A percentile compares a stretch with the other conserved stretches of the same genome.
Conservation (phyloP, 2,329 filamentous ascomycete species). For the Westerdykella aurantiaca region DNA sequence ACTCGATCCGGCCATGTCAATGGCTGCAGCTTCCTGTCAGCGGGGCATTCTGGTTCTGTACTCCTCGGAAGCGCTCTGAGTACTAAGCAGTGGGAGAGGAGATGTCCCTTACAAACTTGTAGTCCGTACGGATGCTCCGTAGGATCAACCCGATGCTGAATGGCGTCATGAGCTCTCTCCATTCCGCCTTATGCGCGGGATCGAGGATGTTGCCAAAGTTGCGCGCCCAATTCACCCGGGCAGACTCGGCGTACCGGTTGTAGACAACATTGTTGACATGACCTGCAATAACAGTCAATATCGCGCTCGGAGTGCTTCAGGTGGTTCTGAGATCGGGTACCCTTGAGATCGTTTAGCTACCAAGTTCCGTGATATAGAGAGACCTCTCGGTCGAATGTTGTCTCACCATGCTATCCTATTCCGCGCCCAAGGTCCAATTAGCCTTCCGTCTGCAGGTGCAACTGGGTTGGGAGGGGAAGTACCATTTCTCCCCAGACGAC, state of each 20-base stretch:
- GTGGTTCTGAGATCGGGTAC: constrained; percentile 4
- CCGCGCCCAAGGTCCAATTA: constrained; percentile 18
- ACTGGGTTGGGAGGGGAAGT: constrained; percentile 21
- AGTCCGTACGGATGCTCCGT: constrained; percentile 73
- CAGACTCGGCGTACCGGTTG: constrained; percentile 75
- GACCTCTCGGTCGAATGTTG: constrained; percentile 8
- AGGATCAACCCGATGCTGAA: constrained; percentile 67
- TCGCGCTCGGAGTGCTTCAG: not conserved
- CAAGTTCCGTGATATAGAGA: constrained; percentile 3
- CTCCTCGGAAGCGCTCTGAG: not conserved
- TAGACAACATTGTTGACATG: constrained; percentile 88
- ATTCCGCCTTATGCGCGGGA: constrained; percentile 55
- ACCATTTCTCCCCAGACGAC: constrained; percentile 88
- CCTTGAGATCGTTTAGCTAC: constrained; percentile 15
- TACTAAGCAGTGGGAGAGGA: not conserved
- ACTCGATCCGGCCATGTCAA: constrained; percentile 78
- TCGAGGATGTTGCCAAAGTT: constrained; percentile 63
- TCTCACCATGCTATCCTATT: constrained; percentile 52
- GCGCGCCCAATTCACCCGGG: constrained; percentile 69
- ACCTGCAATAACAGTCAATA: constrained; percentile 40
- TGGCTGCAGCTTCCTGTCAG: constrained; percentile 42
- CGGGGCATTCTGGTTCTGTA: not conserved
- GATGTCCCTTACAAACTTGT: constrained; percentile 67
- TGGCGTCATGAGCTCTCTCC: constrained; percentile 64
- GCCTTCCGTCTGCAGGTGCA: constrained; percentile 5